Evolutionary conservation across 179 eudicot genomes (phyloP), one percentile per base, ranked within the genome.

Genomic region (Gypsophila paniculata): DNA sequence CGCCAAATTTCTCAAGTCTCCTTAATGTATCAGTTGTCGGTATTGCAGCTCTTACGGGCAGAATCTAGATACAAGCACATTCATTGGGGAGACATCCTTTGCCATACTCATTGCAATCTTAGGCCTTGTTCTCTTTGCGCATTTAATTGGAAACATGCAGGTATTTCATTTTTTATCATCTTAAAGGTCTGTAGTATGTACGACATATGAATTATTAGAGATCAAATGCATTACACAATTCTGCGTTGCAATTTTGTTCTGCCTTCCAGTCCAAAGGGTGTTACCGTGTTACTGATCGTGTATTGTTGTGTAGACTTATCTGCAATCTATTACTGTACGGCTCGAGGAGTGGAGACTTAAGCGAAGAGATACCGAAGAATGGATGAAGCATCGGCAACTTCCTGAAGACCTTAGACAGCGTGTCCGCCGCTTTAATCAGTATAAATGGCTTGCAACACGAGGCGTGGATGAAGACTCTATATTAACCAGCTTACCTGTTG

Each of bases 121-220:
- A 74, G 98, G 97, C 69, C 97, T 93, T 51, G 92, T 93, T 71
- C 79, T 93, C 53, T 93, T 93, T 57, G 91, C 98, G 1, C 98
- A 93, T 82, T 85, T 93, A 69, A 93, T 93, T 75, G 98, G 98
- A 62, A 93, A 93, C 74, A 93, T 93, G 98, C 98, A 93, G 98
- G 98, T 89, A 80, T 36, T 48, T 21, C 25, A 9, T 21, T 18
- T 18, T 36, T 51, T 44, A 5, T 65, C 18, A 61, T 26, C 0
- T 61, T 6, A n/a, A 19, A 12, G 9, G 60, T 8, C 60, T 60
- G 38, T 60, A 14, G 15, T 51, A 51, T 51, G 44, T 39, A 39
- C 44, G 8, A 3, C 44, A 8, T 39, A 39, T 3, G 44, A 39
- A 6, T 39, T 39, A 39, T 17, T 52, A 52, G 21, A 52, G 57